Conservation (phyloP, 176 grass and related monocot genomes). For the Musa schizocarpa region DNA sequence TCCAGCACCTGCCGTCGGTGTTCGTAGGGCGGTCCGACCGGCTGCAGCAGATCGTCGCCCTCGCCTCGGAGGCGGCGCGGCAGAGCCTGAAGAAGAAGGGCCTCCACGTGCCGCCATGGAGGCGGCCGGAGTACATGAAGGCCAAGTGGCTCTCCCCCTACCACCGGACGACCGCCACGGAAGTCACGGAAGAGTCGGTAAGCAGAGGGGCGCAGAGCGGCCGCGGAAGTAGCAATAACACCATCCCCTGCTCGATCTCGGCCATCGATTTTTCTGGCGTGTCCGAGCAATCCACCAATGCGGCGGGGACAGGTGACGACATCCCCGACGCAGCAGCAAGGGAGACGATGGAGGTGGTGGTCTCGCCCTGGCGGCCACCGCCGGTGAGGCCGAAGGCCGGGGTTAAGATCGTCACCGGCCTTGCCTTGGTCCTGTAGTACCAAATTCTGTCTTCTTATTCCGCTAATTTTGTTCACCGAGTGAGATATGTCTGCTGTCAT, state of each 20-base stretch:
- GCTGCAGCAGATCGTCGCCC: conserved; percentile 58
- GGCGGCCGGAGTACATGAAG: conserved; percentile 37
- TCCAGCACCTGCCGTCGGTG: conserved; percentile 57
- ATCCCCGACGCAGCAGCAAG: neutral
- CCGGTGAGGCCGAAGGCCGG: conserved; percentile 10
- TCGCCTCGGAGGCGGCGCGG: conserved; percentile 53
- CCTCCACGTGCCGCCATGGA: conserved; percentile 55
- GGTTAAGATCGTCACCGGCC: conserved; percentile 51
- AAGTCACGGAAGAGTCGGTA: neutral
- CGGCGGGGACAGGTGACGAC: neutral
- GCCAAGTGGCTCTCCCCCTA: conserved; percentile 37
- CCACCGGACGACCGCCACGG: neutral
- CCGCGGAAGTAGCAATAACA: too few species aligned
- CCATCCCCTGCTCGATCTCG: conserved; percentile 25
- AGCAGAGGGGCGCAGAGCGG: neutral
- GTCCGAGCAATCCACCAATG: conserved; percentile 28
- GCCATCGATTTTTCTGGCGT: conserved; percentile 36
- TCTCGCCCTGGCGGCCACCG: conserved; percentile 35
- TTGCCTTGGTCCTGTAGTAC: conserved; percentile 63
- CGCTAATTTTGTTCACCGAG: neutral
- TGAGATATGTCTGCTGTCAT: neutral
- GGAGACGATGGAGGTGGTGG: conserved; percentile 51
- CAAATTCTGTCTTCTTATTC: conserved; percentile 22
- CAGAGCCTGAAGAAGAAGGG: conserved; percentile 87
- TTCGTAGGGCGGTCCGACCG: conserved; percentile 68